Evolutionary conservation across 129 eudicot species (phyloP).

Genomic region (Dittrichia graveolens): DNA sequence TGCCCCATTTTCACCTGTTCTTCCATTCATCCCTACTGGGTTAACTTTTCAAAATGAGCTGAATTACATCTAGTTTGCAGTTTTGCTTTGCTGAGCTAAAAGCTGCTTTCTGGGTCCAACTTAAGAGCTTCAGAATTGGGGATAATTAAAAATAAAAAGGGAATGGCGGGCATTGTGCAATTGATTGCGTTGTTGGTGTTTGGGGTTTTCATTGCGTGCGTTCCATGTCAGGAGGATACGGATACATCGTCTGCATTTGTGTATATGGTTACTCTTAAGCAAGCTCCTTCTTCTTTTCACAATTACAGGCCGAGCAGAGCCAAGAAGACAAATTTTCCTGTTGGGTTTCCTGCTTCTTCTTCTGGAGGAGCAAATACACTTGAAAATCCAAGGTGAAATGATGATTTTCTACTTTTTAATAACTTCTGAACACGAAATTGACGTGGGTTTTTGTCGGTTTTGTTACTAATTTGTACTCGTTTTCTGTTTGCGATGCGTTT

Average conservation of each 20-base stretch:
- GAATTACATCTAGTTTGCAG: conserved; percentile 4
- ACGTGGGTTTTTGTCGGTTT: conserved; percentile 4
- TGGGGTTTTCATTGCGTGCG: conserved; percentile 36
- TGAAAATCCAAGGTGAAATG: conserved; percentile 59
- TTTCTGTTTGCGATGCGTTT: not conserved
- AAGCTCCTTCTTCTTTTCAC: conserved; percentile 57
- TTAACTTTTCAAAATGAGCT: conserved; percentile 8
- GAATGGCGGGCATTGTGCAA: conserved; percentile 47
- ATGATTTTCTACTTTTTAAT: not conserved
- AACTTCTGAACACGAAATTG: not conserved
- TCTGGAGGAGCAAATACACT: conserved; percentile 49
- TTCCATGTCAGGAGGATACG: conserved; percentile 36
- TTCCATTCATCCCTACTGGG: conserved; percentile 22
- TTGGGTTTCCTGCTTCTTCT: conserved; percentile 35
- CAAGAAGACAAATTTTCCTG: conserved; percentile 25
- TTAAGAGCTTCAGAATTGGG: conserved; percentile 1
- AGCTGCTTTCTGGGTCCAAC: conserved; percentile 26
- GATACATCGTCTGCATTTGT: conserved; percentile 47
- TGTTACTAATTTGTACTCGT: not conserved
- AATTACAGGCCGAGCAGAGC: conserved; percentile 34
- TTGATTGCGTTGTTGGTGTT: conserved; percentile 33
- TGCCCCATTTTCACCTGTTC: conserved; percentile 25
- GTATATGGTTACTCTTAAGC: conserved; percentile 76
- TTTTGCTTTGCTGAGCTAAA: not conserved
- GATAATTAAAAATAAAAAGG: not conserved